Percentiles rank a stretch among this genome's conserved stretches.
phyloP scores from a whole-genome alignment of 2,329 filamentous ascomycete genomes.

The Hypoxylon sp. region DNA sequence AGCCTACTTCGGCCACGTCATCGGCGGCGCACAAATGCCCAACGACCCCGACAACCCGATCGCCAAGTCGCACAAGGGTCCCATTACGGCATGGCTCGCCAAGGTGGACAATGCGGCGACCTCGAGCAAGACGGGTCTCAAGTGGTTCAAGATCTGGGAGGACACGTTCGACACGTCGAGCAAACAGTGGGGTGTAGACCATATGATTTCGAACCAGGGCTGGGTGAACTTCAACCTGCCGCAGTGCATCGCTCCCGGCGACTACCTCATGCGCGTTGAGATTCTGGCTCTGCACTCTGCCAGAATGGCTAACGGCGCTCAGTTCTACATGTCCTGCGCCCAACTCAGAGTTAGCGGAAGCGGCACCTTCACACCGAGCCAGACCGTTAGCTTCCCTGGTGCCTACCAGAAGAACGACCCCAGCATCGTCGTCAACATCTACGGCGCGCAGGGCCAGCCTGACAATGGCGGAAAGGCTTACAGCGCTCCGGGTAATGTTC shows the following conservation, averaged over 20 bases:
- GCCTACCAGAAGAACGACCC: slow-evolving; percentile 62
- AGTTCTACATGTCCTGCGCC: slow-evolving; percentile 63
- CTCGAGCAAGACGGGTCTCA: slow-evolving; percentile 58
- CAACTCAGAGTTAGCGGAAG: slow-evolving; percentile 60
- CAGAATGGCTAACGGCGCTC: slow-evolving; percentile 55
- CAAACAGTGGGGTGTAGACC: slow-evolving; percentile 65
- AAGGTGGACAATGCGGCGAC: slow-evolving; percentile 67
- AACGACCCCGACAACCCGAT: slow-evolving; percentile 69
- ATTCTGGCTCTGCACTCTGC: slow-evolving; percentile 68
- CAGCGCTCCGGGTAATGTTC: slow-evolving; percentile 56
- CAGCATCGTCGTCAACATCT: slow-evolving; percentile 64
- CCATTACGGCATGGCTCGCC: slow-evolving; percentile 67
- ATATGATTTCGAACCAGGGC: slow-evolving; percentile 60
- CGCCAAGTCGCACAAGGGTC: slow-evolving; percentile 68
- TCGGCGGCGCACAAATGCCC: slow-evolving; percentile 66
- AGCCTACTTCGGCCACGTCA: slow-evolving; percentile 67
- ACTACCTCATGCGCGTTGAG: slow-evolving; percentile 70
- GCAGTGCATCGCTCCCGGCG: slow-evolving; percentile 65
- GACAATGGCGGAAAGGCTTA: slow-evolving; percentile 61
- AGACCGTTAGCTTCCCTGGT: slow-evolving; percentile 63
- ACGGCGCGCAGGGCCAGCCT: slow-evolving; percentile 59
- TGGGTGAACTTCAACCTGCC: slow-evolving; percentile 67
- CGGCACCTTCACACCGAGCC: slow-evolving; percentile 55
- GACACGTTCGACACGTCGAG: slow-evolving; percentile 62
- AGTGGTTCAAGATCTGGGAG: slow-evolving; percentile 71